Percentiles rank a stretch among this genome's conserved stretches.
Conservation (phyloP, 371 early-diverging fungal genomes). For the Mucor racemosus region DNA sequence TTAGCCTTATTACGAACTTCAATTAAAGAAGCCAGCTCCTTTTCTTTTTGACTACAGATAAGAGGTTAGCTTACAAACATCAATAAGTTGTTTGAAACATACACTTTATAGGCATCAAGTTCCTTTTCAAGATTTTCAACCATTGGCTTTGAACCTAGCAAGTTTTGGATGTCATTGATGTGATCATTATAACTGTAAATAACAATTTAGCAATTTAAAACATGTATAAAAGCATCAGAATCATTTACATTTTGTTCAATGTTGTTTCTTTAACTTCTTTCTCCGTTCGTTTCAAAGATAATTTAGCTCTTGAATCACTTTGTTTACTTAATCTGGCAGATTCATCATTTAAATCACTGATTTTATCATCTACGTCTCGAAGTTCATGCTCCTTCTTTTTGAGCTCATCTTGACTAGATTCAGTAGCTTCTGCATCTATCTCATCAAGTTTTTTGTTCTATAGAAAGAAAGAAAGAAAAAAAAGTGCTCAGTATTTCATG, state of each 20-base stretch:
- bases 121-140: conserved; percentile 37
- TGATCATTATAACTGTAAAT: conserved; percentile 21
- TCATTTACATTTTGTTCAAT: conserved; percentile 28
- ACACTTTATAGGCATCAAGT: conserved; percentile 8
- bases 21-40: conserved; percentile 28
- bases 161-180: conserved; percentile 34
- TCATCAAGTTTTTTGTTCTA: conserved; percentile 12
- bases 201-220: not conserved
- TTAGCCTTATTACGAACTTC: conserved; percentile 28
- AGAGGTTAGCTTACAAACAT: not conserved
- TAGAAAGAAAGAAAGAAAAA: too few relatives aligned
- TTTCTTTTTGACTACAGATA: conserved; percentile 24
- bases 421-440: not conserved
- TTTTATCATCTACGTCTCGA: conserved; percentile 37
- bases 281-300: conserved; percentile 57
- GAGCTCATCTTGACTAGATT: conserved; percentile 9
- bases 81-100: not conserved
- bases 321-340: conserved; percentile 55
- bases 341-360: conserved; percentile 48
- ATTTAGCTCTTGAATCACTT: conserved; percentile 62
- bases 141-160: conserved; percentile 31
- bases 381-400: conserved; percentile 31
- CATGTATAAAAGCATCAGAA: not conserved
- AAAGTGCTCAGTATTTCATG: too few relatives aligned
- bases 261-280: conserved; percentile 40